phyloP scores from a whole-genome alignment of 164 flowering plant genomes.

The Tetrastigma voinierianum region DNA sequence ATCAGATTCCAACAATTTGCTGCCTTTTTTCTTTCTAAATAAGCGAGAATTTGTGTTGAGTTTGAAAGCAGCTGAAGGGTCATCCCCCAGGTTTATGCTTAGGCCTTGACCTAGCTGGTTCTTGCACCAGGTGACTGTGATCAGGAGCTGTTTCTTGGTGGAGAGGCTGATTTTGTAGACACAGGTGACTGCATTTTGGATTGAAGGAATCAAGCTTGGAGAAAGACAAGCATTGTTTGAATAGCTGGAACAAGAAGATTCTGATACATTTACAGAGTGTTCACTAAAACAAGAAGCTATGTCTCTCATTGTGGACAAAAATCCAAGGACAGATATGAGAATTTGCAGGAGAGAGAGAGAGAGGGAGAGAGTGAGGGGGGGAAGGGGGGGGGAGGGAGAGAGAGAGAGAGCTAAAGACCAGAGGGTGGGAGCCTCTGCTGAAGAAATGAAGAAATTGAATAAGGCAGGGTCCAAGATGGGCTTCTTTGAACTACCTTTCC shows the following conservation, averaged over 20 bases:
- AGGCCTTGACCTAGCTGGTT: conserved; percentile 52
- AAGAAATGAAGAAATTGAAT: neutral
- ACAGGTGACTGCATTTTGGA: conserved; percentile 56
- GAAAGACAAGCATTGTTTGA: conserved; percentile 36
- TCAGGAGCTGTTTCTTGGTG: conserved; percentile 38
- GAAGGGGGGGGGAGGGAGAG: no score
- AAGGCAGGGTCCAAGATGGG: conserved; percentile 8
- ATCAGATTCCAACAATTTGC: conserved; percentile 34
- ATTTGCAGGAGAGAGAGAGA: neutral
- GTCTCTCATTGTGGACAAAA: conserved; percentile 52
- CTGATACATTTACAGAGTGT: conserved; percentile 61
- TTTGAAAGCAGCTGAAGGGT: conserved; percentile 35
- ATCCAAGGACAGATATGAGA: neutral
- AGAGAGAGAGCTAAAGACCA: conserved; percentile 15
- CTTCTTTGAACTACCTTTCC: conserved; percentile 13
- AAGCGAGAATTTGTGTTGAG: conserved; percentile 53
- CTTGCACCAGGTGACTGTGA: conserved; percentile 71
- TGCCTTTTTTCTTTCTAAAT: conserved; percentile 67
- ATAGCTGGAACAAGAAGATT: conserved; percentile 63
- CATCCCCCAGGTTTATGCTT: conserved; percentile 44
- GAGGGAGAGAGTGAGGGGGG: no score
- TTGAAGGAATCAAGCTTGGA: conserved; percentile 47
- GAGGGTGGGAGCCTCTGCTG: conserved; percentile 3
- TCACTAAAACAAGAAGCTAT: conserved; percentile 76
- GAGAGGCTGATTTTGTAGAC: conserved; percentile 56